phyloP scores from a whole-genome alignment of 805 yeast species.

The Metschnikowia similis region DNA sequence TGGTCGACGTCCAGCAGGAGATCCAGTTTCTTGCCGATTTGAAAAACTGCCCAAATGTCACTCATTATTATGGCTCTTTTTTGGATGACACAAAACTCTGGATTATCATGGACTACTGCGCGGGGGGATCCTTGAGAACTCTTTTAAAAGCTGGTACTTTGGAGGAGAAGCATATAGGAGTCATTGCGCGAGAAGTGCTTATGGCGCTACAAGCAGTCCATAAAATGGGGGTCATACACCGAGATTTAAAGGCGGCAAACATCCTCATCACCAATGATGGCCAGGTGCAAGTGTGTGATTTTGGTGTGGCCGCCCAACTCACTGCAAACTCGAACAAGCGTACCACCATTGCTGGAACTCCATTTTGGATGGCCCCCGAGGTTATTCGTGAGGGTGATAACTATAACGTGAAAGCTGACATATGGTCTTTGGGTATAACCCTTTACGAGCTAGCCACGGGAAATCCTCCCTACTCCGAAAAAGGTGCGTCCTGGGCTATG shows the following conservation, averaged over 20 bases:
- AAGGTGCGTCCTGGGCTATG: constrained; percentile 93
- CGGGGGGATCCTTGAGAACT: constrained; percentile 92
- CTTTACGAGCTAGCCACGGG: constrained; percentile 94
- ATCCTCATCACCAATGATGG: constrained; percentile 87
- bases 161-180: constrained; percentile 78
- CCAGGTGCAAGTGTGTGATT: constrained; percentile 86
- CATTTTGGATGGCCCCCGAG: constrained; percentile 99
- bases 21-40: constrained; percentile 79
- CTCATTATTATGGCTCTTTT: constrained; percentile 87
- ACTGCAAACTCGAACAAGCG: constrained; percentile 72
- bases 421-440: constrained; percentile 96
- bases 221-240: constrained; percentile 84
- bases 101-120: constrained; percentile 97
- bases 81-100: constrained; percentile 86
- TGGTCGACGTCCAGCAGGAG: constrained; percentile 90
- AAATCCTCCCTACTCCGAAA: constrained; percentile 94
- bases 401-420: constrained; percentile 89
- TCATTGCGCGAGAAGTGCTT: constrained; percentile 79
- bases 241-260: constrained; percentile 96
- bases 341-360: constrained; percentile 93
- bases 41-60: constrained; percentile 84
- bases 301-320: constrained; percentile 96
- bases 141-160: constrained; percentile 80
- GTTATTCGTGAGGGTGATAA: constrained; percentile 88
- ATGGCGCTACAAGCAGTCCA: constrained; percentile 80